Conservation (phyloP, 352 stramenopile species). For the Globisporangium spiculum region DNA sequence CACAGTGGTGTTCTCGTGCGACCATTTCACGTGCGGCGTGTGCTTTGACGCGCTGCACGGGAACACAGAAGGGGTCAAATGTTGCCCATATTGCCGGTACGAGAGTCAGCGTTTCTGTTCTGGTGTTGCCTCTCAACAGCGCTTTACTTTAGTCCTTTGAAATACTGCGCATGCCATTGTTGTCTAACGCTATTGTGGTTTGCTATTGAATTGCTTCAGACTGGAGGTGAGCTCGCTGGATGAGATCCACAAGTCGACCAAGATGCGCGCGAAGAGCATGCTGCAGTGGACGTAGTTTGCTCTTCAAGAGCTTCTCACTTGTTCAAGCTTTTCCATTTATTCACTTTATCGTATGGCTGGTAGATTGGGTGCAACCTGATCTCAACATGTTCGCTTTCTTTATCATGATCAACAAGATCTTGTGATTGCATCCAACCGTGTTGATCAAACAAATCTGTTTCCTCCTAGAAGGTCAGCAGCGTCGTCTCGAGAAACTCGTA, state of each 20-base stretch:
- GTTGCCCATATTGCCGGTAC: conserved; percentile 64
- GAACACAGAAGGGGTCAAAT: conserved; percentile 51
- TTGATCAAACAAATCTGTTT: not conserved
- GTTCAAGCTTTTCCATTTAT: not conserved
- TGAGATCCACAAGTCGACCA: conserved; percentile 54
- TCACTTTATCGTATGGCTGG: not conserved
- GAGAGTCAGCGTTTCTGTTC: not conserved
- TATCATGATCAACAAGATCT: not conserved
- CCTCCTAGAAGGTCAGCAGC: not conserved
- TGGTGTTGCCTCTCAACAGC: not conserved
- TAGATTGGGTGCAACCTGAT: not conserved
- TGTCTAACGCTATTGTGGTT: no score
- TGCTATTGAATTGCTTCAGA: conserved; percentile 5
- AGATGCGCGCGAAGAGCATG: conserved; percentile 33
- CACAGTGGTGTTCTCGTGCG: conserved; percentile 55
- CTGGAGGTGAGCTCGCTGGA: conserved; percentile 30
- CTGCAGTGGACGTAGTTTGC: conserved; percentile 20
- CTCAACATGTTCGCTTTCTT: not conserved
- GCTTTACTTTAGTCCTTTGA: not conserved
- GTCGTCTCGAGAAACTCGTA: not conserved
- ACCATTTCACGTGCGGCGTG: conserved; percentile 62
- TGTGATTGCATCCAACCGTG: not conserved
- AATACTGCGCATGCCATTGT: no score
- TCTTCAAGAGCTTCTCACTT: not conserved
- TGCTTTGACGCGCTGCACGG: conserved; percentile 52